A percentile compares a stretch with the other conserved stretches of the same genome.
phyloP scores from a whole-genome alignment of 345 rosid genomes.

The Boechera divaricarpa region DNA sequence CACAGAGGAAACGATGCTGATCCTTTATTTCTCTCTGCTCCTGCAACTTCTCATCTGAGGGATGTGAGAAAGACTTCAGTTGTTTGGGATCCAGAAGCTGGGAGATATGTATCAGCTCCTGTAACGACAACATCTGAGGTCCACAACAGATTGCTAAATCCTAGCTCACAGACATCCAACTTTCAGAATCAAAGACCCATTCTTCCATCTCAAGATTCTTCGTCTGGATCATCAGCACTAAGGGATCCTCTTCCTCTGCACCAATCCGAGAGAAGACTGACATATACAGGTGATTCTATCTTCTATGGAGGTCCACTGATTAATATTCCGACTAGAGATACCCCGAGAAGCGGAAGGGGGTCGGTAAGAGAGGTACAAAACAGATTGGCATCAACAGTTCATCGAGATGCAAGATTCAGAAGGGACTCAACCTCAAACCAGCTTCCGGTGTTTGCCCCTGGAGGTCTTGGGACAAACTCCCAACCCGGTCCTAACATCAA shows the following conservation, averaged over 20 bases:
- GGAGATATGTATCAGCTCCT: conserved; percentile 85
- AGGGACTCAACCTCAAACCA: conserved; percentile 81
- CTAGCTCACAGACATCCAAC: conserved; percentile 45
- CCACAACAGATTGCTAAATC: conserved; percentile 52
- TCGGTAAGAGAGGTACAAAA: conserved; percentile 62
- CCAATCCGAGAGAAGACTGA: conserved; percentile 63
- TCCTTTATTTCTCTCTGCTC: conserved; percentile 65
- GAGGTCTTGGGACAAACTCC: conserved; percentile 52
- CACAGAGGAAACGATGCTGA: conserved; percentile 60
- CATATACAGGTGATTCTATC: conserved; percentile 84
- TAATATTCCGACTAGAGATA: conserved; percentile 61
- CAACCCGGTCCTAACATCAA: conserved; percentile 54
- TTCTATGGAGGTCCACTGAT: conserved; percentile 92
- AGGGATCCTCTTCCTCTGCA: conserved; percentile 53
- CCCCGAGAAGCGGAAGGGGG: conserved; percentile 54
- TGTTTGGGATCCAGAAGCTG: conserved; percentile 95
- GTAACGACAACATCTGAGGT: conserved; percentile 67
- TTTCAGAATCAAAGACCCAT: conserved; percentile 49
- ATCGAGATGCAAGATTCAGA: conserved; percentile 73
- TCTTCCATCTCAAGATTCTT: conserved; percentile 51
- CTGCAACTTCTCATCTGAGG: conserved; percentile 73
- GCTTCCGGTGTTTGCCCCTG: conserved; percentile 83
- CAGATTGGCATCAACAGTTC: conserved; percentile 57
- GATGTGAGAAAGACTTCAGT: conserved; percentile 84
- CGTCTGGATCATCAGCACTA: conserved; percentile 45